Base-by-base conservation (phyloP, 2,329 filamentous ascomycete genomes). In the Penicillium sp. region DNA sequence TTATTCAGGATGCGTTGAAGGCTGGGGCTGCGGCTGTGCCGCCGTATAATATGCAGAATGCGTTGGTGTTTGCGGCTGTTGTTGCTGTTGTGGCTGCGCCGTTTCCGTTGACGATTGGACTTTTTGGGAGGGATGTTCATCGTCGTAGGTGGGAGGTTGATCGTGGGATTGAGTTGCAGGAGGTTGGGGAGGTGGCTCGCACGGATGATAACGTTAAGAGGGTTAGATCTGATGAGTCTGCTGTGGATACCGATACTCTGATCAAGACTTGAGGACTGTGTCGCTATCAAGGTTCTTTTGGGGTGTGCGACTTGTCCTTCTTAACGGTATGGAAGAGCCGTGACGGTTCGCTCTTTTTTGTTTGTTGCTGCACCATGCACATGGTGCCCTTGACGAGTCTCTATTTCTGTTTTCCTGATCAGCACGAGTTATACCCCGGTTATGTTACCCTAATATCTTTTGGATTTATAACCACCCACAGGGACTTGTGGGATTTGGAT, bases 11-110 rank as follows among this genome's bases (percentile, higher is more conserved):
- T 71, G 90, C 88, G 19, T 80, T 97, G 46, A 80, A 79, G 66
- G 76, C 78, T 0, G 80, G 79, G 0, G 68, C 72, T 10, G 72
- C 77, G 17, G 85, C 78, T 0, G 67, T 75, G 37, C 90, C 89
- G 15, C 88, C 88, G 0, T 73, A 76, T 19, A 89, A 92, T 69
- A 93, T 97, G 89, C 84, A 82, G 66, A 80, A 82, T 23, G 86
- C 89, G 1, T 78, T 97, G 60, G 81, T 96, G 23, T 95, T 97
- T 70, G 84, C 92, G 65, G 90, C 90, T 2, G 86, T 91, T 2
- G 58, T 96, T 10, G 85, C 86, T 0, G 71, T 88, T 54, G 82
- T 80, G 8, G 83, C 84, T 10, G 80, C 89, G 43, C 89, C 90
- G 9, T 73, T 89, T 48, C 88, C 90, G 1, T 65, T 95, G 59